Evolutionary conservation across 2,329 filamentous ascomycete species (phyloP), one percentile per base, ranked within the genome.

Genomic region (Fusarium paranaense): DNA sequence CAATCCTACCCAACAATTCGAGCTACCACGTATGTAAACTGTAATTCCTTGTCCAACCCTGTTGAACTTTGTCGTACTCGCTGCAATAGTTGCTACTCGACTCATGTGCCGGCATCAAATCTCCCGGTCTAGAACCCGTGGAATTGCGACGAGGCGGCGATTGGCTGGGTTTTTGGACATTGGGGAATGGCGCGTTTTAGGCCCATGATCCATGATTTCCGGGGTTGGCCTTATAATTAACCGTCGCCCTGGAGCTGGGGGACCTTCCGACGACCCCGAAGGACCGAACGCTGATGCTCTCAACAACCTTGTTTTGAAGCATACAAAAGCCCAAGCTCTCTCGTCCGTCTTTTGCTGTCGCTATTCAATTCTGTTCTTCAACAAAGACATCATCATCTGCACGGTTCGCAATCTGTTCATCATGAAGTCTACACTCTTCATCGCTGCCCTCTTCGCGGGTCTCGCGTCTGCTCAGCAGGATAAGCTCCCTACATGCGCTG

Each of bases 401-500:
- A 40, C 56, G 9, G 20, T 38, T 38, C 22, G 11, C 22, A 42
- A 64, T 54, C 20, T 35, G 25, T 37, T 33, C 76, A 82, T 57
- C 30, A 85, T 85, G 84, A 84, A 84, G 81, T 70, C 77, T 18
- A 64, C 76, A 33, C 54, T 83, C 56, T 25, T 82, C 66, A 70
- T 78, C 45, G 64, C 83, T 27, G 76, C 79, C 40, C 66, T 81
- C 54, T 72, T 80, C 47, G 79, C 78, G 56, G 79, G 80, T 73
- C 68, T 84, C 40, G 82, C 73, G 67, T 79, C 78, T 60, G 83
- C 82, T 10, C 82, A 85, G 73, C 59, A 67, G 33, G 75, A 71
- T 58, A 73, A 78, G 62, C 76, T 86, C 47, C 83, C 84, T 20
- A 62, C 30, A 5, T 86, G 84, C 71, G 83, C 84, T 67, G 84